Evolutionary conservation across 1,284 basidiomycete species (phyloP), one percentile per base, ranked within the genome.

Genomic region (Leccinum fallax): DNA sequence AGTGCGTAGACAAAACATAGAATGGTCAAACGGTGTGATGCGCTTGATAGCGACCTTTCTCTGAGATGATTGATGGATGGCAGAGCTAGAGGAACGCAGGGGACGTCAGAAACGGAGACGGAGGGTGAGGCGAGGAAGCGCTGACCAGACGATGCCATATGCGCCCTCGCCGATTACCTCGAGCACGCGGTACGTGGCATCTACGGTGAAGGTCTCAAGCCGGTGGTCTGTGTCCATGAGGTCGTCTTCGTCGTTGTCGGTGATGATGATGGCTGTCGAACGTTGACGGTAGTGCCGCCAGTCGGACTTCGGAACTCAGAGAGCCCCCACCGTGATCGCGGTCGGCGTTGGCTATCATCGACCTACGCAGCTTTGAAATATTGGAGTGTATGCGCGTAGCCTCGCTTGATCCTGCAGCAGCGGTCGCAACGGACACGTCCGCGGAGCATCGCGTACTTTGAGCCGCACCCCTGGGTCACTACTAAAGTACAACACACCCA

Each of bases 141-240:
- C 71, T 60, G 43, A 73, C 71, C 92, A 95, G 67, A 95, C 93
- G 69, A 95, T 93, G 51, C 92, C 91, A 73, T 93, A 93, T 56
- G 91, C 91, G 58, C 92, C 90, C 76, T 93, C 91, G 61, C 95
- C 95, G 56, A 97, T 91, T 67, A 95, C 92, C 76, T 96, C 93
- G 67, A 95, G 84, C 4, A 94, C 88, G 74, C 92, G 89, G 73
- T 95, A 95, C 68, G 91, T 84, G 40, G 86, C 87, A 28, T 65
- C 73, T 48, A 75, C 70, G 54, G 59, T 60, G 30, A 73, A 73
- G 52, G 63, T 72, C 58, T 73, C 73, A 7, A 76, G 74, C 36
- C 71, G 63, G 53, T 43, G 57, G 58, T 72, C 71, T 8, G 52
- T 54, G 52, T 63, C 62, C 70, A 69, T 73, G 53, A 57, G 53